Evolutionary conservation across 192 early-diverging fungal genomes (phyloP).

Genomic region (Obelidium mucronatum): DNA sequence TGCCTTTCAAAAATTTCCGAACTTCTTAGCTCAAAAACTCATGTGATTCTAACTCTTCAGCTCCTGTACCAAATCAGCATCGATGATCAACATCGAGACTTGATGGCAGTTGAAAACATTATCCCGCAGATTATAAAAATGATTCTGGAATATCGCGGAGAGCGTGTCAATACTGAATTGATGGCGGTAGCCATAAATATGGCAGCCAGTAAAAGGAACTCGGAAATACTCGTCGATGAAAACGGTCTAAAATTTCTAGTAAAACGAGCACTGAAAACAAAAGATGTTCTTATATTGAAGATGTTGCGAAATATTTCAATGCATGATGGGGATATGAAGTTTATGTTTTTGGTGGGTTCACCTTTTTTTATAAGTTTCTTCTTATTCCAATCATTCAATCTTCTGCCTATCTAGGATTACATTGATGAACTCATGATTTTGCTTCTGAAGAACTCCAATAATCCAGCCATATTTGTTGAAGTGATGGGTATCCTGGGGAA

Average conservation of each 20-base stretch:
- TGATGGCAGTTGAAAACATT: slow-evolving; percentile 42
- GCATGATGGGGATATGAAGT: slow-evolving; percentile 43
- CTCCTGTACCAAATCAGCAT: slow-evolving; percentile 57
- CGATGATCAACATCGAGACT: slow-evolving; percentile 46
- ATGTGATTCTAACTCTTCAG: slow-evolving; percentile 49
- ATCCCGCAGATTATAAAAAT: slow-evolving; percentile 51
- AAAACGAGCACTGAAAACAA: slow-evolving; percentile 59
- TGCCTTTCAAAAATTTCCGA: slow-evolving; percentile 45
- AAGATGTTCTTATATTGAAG: slow-evolving; percentile 61
- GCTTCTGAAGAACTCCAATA: slow-evolving; percentile 42
- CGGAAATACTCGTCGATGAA: slow-evolving; percentile 48
- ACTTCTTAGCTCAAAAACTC: slow-evolving; percentile 42
- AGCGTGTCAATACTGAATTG: slow-evolving; percentile 51
- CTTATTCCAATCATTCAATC: background rate
- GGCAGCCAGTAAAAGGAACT: slow-evolving; percentile 43
- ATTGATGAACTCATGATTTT: slow-evolving; percentile 62
- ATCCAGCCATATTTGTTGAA: slow-evolving; percentile 57
- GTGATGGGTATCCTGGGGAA: slow-evolving; percentile 55
- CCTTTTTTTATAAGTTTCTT: slow-evolving; percentile 7
- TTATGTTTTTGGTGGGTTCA: slow-evolving; percentile 55
- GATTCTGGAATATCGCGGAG: slow-evolving; percentile 55
- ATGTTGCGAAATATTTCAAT: slow-evolving; percentile 58
- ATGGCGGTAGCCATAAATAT: slow-evolving; percentile 66
- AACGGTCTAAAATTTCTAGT: slow-evolving; percentile 61
- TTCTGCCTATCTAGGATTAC: slow-evolving; percentile 45